Evolutionary conservation across 1,139 yeast genomes (phyloP), one percentile per base, ranked within the genome.

Genomic region (Taiozyma sp.): DNA sequence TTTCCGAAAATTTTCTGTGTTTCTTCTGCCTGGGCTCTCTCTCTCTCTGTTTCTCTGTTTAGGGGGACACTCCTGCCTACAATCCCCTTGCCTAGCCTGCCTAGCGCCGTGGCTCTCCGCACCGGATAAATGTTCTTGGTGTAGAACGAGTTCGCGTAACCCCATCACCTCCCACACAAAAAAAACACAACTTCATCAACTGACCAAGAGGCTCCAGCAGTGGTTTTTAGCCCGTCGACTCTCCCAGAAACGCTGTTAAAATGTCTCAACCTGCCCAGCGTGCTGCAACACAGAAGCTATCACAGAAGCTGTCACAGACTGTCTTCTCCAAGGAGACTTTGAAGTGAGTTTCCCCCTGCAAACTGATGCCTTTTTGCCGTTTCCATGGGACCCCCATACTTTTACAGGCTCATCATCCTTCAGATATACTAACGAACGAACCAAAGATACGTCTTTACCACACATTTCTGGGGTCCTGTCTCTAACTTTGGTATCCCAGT

Each of bases 401-500:
- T 38, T 38, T 38, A 4, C 4, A 9, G 19, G 4, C 3, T 19
- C 12, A 10, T 8, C 22, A n/a, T 24, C 27, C 8, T 5, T 24
- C 8, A 24, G 6, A 24, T 30, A 40, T 51, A 45, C 52, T 48
- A 44, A 49, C 48, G 4, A 12, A 4, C 2, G 9, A 10, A 3
- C 23, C 4, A 22, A 29, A 49, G 49, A 70, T 74, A 81, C 62
- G 67, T 81, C 49, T 79, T 81, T 68, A 80, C 86, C 10, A 79
- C 86, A 23, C 87, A 81, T 61, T 81, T 81, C 68, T 81, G 87
- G 87, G 87, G 86, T 14, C 99, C 99, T 3, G 98, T 90, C 8
- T 92, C 98, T 48, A 93, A 93, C 71, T 93, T 93, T 66, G 99
- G 99, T 61, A 89, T 93, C 58, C 99, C 99, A 24, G 74, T 93